A percentile compares a stretch with the other conserved stretches of the same genome.
These are phyloP conservation scores for Leishmania turanica DNA, from an alignment of 208 protist genomes.

Conservation along the genomic window DNA sequence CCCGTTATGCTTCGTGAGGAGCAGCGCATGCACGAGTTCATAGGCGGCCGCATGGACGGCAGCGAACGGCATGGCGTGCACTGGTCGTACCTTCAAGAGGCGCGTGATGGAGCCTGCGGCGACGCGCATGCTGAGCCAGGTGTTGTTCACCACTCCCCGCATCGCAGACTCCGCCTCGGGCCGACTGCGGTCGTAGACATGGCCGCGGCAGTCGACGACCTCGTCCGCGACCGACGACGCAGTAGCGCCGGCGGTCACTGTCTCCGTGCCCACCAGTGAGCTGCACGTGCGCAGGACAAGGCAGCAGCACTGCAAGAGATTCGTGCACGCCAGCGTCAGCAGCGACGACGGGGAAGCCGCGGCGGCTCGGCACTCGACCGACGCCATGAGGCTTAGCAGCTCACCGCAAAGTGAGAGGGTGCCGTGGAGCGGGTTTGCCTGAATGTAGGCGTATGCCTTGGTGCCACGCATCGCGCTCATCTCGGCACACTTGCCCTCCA, in stretches of 20 bases:
- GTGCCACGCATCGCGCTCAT: slow-evolving; percentile 37
- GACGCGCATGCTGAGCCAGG: slow-evolving; percentile 85
- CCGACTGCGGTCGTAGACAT: slow-evolving; percentile 68
- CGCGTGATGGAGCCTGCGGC: slow-evolving; percentile 46
- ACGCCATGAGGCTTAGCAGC: slow-evolving; percentile 35
- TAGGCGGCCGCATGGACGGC: slow-evolving; percentile 49
- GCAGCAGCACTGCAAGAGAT: slow-evolving; percentile 51
- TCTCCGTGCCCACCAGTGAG: slow-evolving; percentile 42
- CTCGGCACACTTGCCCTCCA: slow-evolving; percentile 33
- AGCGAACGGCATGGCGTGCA: slow-evolving; percentile 45
- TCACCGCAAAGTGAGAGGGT: slow-evolving; percentile 65
- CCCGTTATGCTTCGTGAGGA: slow-evolving; percentile 92
- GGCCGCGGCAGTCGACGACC: slow-evolving; percentile 88
- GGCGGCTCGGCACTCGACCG: slow-evolving; percentile 1
- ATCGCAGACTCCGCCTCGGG: slow-evolving; percentile 54
- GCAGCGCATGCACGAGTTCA: slow-evolving; percentile 69
- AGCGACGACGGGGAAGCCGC: slow-evolving; percentile 1
- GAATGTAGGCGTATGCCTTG: slow-evolving; percentile 53
- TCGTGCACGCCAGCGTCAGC: slow-evolving; percentile 31
- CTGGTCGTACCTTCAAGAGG: slow-evolving; percentile 37
- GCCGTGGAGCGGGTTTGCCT: slow-evolving; percentile 69
- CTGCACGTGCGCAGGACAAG: slow-evolving; percentile 46
- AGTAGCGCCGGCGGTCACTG: slow-evolving; percentile 12
- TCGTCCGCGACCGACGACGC: slow-evolving; percentile 19
- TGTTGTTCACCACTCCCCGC: slow-evolving; percentile 90